These are phyloP conservation scores for Vitis hybrid DNA, from an alignment of 177 flowering plant species.

Conservation along the genomic window DNA sequence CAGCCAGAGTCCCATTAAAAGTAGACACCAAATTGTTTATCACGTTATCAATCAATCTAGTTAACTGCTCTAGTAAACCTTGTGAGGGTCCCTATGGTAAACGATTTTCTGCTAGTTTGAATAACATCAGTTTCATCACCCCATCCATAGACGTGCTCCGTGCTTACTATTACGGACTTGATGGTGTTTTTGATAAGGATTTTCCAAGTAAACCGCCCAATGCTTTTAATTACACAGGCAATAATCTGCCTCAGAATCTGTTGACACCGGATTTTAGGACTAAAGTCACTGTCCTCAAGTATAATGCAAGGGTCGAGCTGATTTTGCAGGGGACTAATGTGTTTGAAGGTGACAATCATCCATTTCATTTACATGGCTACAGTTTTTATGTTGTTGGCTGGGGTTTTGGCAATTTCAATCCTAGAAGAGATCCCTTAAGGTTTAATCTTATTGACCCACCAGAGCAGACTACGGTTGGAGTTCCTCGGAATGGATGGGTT, in stretches of 20 bases:
- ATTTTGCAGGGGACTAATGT: too few species aligned
- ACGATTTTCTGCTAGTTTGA: neutral
- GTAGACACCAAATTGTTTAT: neutral
- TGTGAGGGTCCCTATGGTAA: neutral
- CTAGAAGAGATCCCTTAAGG: slow-evolving; percentile 17
- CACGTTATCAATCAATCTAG: neutral
- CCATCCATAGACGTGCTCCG: neutral
- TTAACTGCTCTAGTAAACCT: neutral
- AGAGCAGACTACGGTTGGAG: slow-evolving; percentile 18
- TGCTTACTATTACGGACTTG: neutral
- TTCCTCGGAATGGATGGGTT: slow-evolving; percentile 38
- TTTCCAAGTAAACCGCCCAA: slow-evolving; percentile 1
- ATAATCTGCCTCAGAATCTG: neutral
- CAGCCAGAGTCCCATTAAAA: neutral
- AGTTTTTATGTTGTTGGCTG: slow-evolving; percentile 16
- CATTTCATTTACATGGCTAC: slow-evolving; percentile 12
- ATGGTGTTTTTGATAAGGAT: neutral
- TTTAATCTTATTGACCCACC: slow-evolving; percentile 39
- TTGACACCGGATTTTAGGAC: too few species aligned
- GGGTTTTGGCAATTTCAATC: slow-evolving; percentile 28
- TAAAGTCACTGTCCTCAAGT: too few species aligned
- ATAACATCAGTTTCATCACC: slow-evolving; percentile 2
- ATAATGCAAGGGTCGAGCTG: too few species aligned
- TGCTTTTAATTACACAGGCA: neutral
- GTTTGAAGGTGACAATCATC: too few species aligned